Percentiles rank a stretch among this genome's conserved stretches.
Evolutionary conservation across 73 alveolate species (phyloP).

Genomic region (Uronychia setigera): DNA sequence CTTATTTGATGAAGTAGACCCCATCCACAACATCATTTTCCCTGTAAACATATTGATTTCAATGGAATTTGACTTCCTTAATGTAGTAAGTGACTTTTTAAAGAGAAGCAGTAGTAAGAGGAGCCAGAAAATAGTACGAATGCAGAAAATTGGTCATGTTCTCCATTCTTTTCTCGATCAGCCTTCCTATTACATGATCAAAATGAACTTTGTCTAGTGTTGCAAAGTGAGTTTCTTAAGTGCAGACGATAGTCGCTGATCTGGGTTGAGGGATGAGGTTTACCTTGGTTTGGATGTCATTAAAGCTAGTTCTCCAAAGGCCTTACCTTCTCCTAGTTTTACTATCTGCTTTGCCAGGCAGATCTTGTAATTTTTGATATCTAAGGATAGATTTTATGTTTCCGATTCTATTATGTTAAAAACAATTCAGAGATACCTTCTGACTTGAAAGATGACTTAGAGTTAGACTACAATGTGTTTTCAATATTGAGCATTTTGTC

Average conservation of each 20-base stretch:
- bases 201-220: background rate
- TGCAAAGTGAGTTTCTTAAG: background rate
- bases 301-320: background rate
- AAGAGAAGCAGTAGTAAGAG: background rate
- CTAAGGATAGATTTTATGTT: too few species aligned
- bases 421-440: too few species aligned
- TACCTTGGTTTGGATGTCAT: background rate
- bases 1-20: background rate
- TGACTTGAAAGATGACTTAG: too few species aligned
- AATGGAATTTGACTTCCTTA: background rate
- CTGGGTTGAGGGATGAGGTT: background rate
- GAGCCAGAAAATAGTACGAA: background rate
- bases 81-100: background rate
- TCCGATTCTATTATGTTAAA: too few species aligned
- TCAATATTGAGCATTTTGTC: too few species aligned
- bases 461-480: too few species aligned
- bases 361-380: background rate
- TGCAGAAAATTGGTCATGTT: background rate
- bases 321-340: background rate
- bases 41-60: background rate
- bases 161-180: background rate
- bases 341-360: background rate
- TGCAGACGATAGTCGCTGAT: background rate
- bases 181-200: background rate
- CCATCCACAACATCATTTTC: background rate